Evolutionary conservation across 345 rosid genomes (phyloP).

Genomic region (Citrus inodora): DNA sequence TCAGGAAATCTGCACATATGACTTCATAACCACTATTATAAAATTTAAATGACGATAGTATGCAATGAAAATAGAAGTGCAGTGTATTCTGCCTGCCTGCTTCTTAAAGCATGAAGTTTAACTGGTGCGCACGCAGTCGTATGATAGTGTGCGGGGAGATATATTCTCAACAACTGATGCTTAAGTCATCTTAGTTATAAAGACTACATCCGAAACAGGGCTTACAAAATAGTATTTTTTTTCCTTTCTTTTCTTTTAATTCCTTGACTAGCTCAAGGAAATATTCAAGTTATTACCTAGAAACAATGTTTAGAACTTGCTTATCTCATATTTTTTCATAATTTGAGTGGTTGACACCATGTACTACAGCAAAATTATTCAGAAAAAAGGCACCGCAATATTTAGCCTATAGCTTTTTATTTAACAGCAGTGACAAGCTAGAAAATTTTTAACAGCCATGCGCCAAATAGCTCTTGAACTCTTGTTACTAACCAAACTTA

Average conservation of each 20-base stretch:
- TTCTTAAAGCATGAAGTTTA: background rate
- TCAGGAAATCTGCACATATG: too few species aligned
- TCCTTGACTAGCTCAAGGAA: background rate
- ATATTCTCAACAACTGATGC: background rate
- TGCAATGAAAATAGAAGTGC: background rate
- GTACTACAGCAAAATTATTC: background rate
- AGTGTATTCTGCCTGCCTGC: background rate
- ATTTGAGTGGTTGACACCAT: background rate
- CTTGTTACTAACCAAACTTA: background rate
- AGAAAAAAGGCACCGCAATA: background rate
- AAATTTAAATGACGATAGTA: background rate
- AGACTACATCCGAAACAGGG: background rate
- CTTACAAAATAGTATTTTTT: background rate
- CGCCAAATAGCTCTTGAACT: background rate
- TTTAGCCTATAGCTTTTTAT: background rate
- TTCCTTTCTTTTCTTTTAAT: too few species aligned
- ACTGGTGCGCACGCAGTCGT: background rate
- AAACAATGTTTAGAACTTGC: background rate
- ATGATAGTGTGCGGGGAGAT: background rate
- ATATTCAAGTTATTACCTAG: background rate
- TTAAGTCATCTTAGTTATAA: conserved; percentile 2
- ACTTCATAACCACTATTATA: too few species aligned
- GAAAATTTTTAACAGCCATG: background rate
- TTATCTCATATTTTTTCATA: too few species aligned
- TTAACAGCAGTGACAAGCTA: background rate